Base-by-base conservation (phyloP, 257 asterid species). In the Solanum virginianum region DNA sequence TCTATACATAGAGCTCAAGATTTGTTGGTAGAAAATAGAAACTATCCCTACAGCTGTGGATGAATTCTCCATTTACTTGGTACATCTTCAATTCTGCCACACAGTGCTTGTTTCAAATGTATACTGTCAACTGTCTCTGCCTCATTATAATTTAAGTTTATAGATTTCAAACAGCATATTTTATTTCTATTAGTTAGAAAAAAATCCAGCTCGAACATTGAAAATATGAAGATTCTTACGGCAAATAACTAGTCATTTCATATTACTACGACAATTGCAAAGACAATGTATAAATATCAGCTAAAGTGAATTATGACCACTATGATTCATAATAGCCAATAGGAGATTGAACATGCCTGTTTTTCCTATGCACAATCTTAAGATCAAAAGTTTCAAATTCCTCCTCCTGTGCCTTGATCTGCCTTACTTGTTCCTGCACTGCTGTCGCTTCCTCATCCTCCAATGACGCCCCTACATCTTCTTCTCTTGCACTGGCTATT, bases 361-460 rank as follows among this genome's bases (percentile, higher is more conserved):
- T 97, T 92, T 97, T 97, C 90, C 99, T 79, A 90, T 97, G 99
- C 87, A 97, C 94, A 84, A 97, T 97, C 91, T 95, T 97, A 88
- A 97, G 92, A 79, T 93, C 90, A 70, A 97, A 97, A 82, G 99
- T 95, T 89, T 97, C 99, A 83, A 95, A 97, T 86, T 97, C 99
- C 45, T 94, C 98, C 93, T 97, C 99, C 87, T 97, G 99, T 56
- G 98, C 96, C 91, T 93, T 95, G 84, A 97, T 97, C 90, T 97
- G 99, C 89, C 91, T 94, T 87, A 97, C 98, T 87, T 97, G 99
- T 90, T 97, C 99, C 87, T 95, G 98, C 75, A 97, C 99, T 81
- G 96, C 98, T 88, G 92, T 92, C 89, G 96, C 97, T 89, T 97
- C 99, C 82, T 97, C 98, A 54, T 97, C 99, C 91, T 96, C 99